Base-by-base conservation (phyloP, 2,329 filamentous ascomycete genomes). In the Apiospora kogelbergensis region DNA sequence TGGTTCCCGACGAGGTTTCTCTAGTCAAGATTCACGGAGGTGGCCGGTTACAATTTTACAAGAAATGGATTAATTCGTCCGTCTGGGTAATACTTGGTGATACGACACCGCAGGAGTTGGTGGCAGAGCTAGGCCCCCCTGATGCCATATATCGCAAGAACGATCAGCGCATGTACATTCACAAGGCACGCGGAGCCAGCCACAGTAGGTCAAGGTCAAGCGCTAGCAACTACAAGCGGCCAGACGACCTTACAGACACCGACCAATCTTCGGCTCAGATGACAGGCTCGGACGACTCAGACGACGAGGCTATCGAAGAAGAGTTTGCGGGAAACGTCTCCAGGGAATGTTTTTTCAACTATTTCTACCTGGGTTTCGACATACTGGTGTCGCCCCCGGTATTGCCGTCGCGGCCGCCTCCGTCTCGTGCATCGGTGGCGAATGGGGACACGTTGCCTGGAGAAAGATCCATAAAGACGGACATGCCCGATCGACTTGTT, bases 321-420 rank as follows among this genome's bases (percentile, higher is more conserved):
- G 86, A 88, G 40, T 77, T 83, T 3, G 82, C 83, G 1, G 83
- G 84, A 72, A 82, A 85, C 78, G 73, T 90, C 3, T 88, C 90
- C 1, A 87, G 89, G 4, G 93, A 97, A 77, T 94, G 91, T 72
- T 99, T 98, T 78, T 98, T 96, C 81, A 98, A 98, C 79, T 99
- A 99, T 79, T 99, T 98, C 78, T 92, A 95, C 73, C 91, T 97
- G 71, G 96, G 96, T 1, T 97, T 99, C 76, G 96, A 99, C 79
- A 88, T 98, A 11, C 86, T 98, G 6, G 88, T 99, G n/a, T 97
- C 95, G 0, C 89, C 90, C 40, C 91, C 93, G 0, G 89, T 88
- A 0, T 78, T 85, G 6, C 84, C 91, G 4, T 93, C 91, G 0
- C 88, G 88, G 26, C 83, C 84, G 7, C 90, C 92, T 0, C 91